Evolutionary conservation across 1,284 basidiomycete genomes (phyloP), one percentile per base, ranked within the genome.

Genomic region (Puccinia triticina): DNA sequence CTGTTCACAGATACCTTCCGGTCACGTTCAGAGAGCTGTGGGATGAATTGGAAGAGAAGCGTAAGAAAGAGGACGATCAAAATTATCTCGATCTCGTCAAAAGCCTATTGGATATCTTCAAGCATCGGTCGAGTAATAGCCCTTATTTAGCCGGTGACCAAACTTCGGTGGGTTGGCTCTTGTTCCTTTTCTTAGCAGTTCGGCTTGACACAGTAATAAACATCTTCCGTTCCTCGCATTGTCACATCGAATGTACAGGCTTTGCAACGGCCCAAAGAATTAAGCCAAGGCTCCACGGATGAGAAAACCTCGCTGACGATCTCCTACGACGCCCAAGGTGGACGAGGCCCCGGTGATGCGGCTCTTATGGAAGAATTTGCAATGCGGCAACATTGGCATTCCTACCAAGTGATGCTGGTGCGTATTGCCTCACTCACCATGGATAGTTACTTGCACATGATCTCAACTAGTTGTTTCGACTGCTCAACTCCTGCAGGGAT

Each of bases 361-460:
- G 26, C 37, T 14, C 55, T 82, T 16, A 82, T 74, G 79, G 71
- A 88, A 40, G 89, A 89, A 18, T 93, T 94, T 86, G 88, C 88
- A 74, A 89, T 89, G 21, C 90, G 94, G 21, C 91, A 91, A 84
- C 87, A 88, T 8, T 91, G 91, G 72, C 84, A 89, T 14, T 88
- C 90, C 1, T 99, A 98, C 86, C 93, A 94, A 86, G 91, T 91
- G 83, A 98, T 96, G 93, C 90, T 95, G 79, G 93, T 94, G 83
- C 43, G 48, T 78, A 26, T 43, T 77, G 69, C 16, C 69, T 16
- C 21, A 2, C 34, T 73, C 23, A 50, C 16, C 16, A 32, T 18
- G 12, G 11, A 48, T 50, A 50, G 32, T 50, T 29, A 32, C 61
- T 46, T 72, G 55, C 10, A 40, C 34, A 66, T 23, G 37, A 43